Percentiles rank a stretch among this genome's conserved stretches.
Conservation (phyloP, 1,139 yeast species). For the Yamadazyma pseudoaaseri region DNA sequence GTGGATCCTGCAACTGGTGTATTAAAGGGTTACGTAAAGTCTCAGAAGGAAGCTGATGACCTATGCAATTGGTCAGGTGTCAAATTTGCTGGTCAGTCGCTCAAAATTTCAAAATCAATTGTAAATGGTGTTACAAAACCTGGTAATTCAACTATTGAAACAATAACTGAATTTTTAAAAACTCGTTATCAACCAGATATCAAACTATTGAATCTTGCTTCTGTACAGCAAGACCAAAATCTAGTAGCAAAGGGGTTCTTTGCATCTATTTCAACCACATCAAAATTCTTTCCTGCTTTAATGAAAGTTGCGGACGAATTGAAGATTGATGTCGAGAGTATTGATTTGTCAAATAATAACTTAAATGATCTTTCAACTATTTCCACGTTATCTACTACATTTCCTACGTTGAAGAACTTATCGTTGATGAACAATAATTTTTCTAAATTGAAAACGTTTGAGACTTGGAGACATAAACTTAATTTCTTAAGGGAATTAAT, state of each 20-base stretch:
- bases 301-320: conserved; percentile 74
- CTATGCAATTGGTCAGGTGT: conserved; percentile 70
- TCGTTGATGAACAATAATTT: conserved; percentile 78
- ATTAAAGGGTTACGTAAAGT: conserved; percentile 58
- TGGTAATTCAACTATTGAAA: conserved; percentile 37
- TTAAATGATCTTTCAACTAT: conserved; percentile 62
- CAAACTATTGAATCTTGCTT: conserved; percentile 70
- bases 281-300: conserved; percentile 88
- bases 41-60: conserved; percentile 55
- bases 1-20: conserved; percentile 46
- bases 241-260: conserved; percentile 66
- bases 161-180: conserved; percentile 59
- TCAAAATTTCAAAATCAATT: conserved; percentile 43
- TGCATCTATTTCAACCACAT: conserved; percentile 52
- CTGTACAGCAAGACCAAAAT: conserved; percentile 63
- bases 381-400: conserved; percentile 67
- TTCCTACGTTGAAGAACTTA: conserved; percentile 73
- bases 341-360: conserved; percentile 72
- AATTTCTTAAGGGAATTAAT: conserved; percentile 72
- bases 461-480: conserved; percentile 77
- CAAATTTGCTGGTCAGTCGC: conserved; percentile 72
- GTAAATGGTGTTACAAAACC: conserved; percentile 19
- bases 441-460: conserved; percentile 56
- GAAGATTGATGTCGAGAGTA: conserved; percentile 61
- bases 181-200: conserved; percentile 65